phyloP scores from a whole-genome alignment of 2,329 filamentous ascomycete genomes.

The Aspergillus puulaauensis region DNA sequence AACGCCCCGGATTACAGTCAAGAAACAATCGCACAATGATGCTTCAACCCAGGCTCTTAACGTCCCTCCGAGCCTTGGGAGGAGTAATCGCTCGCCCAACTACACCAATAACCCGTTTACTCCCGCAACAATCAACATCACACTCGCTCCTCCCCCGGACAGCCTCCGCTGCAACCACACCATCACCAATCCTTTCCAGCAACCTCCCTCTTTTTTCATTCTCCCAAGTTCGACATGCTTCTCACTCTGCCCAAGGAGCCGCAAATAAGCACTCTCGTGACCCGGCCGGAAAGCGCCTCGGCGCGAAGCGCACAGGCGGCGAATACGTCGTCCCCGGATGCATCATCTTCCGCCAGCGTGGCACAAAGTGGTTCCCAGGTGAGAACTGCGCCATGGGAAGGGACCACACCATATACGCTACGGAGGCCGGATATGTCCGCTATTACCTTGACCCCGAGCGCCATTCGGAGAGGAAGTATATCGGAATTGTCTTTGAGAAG shows the following conservation, averaged over 20 bases:
- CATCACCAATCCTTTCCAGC: conserved; percentile 22
- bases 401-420: conserved; percentile 93
- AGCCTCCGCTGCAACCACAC: conserved; percentile 20
- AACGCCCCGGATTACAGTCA: conserved; percentile 9
- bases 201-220: conserved; percentile 36
- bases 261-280: conserved; percentile 68
- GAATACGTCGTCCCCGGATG: conserved; percentile 94
- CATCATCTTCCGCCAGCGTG: conserved; percentile 96
- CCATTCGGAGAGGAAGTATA: conserved; percentile 88
- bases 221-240: conserved; percentile 58
- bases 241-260: conserved; percentile 64
- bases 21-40: conserved; percentile 24
- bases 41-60: conserved; percentile 44
- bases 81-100: conserved; percentile 32
- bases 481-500: conserved; percentile 86
- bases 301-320: conserved; percentile 89
- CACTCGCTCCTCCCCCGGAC: conserved; percentile 26
- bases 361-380: conserved; percentile 90
- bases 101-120: conserved; percentile 23
- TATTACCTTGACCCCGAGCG: conserved; percentile 87
- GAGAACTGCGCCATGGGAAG: conserved; percentile 95
- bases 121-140: conserved; percentile 19
- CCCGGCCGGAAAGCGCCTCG: conserved; percentile 79
- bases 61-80: conserved; percentile 40
- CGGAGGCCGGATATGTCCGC: conserved; percentile 83